Evolutionary conservation across 2,329 filamentous ascomycete genomes (phyloP).

Genomic region (Penicillium sp.): DNA sequence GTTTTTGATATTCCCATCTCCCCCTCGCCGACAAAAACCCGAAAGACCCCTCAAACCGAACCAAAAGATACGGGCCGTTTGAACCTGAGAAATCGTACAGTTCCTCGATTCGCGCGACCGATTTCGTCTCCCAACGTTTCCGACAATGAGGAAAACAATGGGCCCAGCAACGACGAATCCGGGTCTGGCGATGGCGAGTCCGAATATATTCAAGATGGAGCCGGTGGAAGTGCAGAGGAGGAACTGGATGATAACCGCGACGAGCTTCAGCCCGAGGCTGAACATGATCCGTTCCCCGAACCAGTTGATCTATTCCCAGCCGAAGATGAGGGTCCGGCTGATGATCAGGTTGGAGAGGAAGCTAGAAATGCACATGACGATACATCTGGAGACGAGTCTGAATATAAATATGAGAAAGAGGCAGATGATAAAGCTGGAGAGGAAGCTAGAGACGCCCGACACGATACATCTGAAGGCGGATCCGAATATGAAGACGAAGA

Average conservation of each 20-base stretch:
- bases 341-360: not conserved
- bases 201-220: not conserved
- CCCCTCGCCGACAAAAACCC: not conserved
- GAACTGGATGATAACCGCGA: not conserved
- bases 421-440: too few relatives aligned
- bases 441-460: not conserved
- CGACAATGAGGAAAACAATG: not conserved
- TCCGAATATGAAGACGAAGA: not conserved
- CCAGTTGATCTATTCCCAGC: not conserved
- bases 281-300: not conserved
- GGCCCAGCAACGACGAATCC: not conserved
- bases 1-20: constrained; percentile 12
- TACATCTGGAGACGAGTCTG: not conserved
- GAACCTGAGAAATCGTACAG: not conserved
- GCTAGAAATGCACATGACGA: not conserved
- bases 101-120: not conserved
- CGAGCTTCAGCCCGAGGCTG: not conserved
- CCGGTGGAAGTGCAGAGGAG: not conserved
- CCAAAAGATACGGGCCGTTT: not conserved
- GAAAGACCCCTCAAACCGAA: not conserved
- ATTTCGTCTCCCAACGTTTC: not conserved
- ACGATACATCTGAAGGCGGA: not conserved
- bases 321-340: not conserved
- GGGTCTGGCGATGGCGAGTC: not conserved
- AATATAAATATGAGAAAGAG: not conserved